Conservation (phyloP, 2,329 filamentous ascomycete genomes). For the Hansfordia pulvinata region DNA sequence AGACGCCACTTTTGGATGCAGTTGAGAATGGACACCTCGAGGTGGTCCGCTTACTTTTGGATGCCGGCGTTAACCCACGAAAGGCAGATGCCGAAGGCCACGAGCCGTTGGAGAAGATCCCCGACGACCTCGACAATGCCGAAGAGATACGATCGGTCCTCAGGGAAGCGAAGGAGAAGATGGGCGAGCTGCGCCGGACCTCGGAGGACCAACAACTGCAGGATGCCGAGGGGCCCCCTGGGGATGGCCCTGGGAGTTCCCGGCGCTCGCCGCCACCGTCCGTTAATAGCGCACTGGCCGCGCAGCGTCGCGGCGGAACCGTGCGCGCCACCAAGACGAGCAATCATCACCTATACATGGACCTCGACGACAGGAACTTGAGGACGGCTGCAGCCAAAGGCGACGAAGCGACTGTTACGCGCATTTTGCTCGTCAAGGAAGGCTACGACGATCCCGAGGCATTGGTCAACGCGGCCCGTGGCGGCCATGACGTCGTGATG, state of each 20-base stretch:
- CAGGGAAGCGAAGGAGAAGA: slow-evolving; percentile 42
- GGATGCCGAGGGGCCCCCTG: slow-evolving; percentile 34
- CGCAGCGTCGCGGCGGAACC: slow-evolving; percentile 36
- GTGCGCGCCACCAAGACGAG: slow-evolving; percentile 50
- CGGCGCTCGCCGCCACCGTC: slow-evolving; percentile 38
- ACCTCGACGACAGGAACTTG: slow-evolving; percentile 46
- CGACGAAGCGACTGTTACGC: slow-evolving; percentile 46
- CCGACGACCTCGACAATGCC: slow-evolving; percentile 36
- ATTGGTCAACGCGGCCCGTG: slow-evolving; percentile 81
- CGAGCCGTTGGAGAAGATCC: slow-evolving; percentile 48
- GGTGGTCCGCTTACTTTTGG: slow-evolving; percentile 72
- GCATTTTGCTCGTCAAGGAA: slow-evolving; percentile 47
- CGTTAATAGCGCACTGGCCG: slow-evolving; percentile 15
- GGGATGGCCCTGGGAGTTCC: slow-evolving; percentile 43
- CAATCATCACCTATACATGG: slow-evolving; percentile 50
- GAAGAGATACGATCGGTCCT: slow-evolving; percentile 63
- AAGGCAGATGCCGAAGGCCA: slow-evolving; percentile 87
- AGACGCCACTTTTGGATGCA: slow-evolving; percentile 89
- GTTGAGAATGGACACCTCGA: slow-evolving; percentile 89
- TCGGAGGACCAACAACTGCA: slow-evolving; percentile 43
- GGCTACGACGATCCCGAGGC: slow-evolving; percentile 65
- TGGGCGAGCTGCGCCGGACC: slow-evolving; percentile 37
- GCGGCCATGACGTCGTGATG: slow-evolving; percentile 79
- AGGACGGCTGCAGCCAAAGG: slow-evolving; percentile 45
- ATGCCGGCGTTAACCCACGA: slow-evolving; percentile 81